Percentiles rank a stretch among this genome's conserved stretches.
Evolutionary conservation across 1,139 yeast genomes (phyloP).

Genomic region (Starmera stellimalicola): DNA sequence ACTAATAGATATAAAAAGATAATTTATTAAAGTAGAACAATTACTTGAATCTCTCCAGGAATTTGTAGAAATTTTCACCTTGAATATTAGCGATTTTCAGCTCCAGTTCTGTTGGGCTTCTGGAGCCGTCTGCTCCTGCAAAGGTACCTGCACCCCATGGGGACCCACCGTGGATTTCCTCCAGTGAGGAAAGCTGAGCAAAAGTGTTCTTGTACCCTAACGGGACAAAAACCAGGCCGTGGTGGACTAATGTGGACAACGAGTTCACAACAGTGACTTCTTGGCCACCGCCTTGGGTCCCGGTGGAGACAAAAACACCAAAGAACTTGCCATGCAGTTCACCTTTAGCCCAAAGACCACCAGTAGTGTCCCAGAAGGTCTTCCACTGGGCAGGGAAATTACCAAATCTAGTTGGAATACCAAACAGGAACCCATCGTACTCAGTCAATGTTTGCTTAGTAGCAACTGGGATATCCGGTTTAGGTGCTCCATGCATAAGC

Average conservation of each 20-base stretch:
- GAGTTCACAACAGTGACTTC: constrained; percentile 57
- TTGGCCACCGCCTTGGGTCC: constrained; percentile 75
- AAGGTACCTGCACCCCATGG: constrained; percentile 81
- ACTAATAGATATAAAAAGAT: too few relatives aligned
- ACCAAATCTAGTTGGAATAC: constrained; percentile 75
- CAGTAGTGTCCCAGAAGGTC: constrained; percentile 69
- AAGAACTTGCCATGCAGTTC: constrained; percentile 62
- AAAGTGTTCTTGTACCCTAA: constrained; percentile 60
- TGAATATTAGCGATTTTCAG: constrained; percentile 46
- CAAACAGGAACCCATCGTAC: constrained; percentile 67
- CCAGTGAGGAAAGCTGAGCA: constrained; percentile 44
- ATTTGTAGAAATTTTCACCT: constrained; percentile 36
- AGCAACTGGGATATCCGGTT: constrained; percentile 57
- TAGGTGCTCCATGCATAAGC: constrained; percentile 54
- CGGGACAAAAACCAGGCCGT: constrained; percentile 69
- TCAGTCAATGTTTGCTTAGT: constrained; percentile 41
- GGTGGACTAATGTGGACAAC: constrained; percentile 58
- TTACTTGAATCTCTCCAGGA: neutral
- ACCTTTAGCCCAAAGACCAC: constrained; percentile 71
- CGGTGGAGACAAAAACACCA: constrained; percentile 65
- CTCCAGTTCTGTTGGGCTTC: constrained; percentile 57
- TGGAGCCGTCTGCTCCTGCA: constrained; percentile 72
- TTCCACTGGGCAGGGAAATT: constrained; percentile 71
- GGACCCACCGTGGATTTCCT: constrained; percentile 67
- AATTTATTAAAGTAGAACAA: too few relatives aligned